phyloP scores from a whole-genome alignment of 1,139 yeast species.

The Sugiyamaella grinbergsii region DNA sequence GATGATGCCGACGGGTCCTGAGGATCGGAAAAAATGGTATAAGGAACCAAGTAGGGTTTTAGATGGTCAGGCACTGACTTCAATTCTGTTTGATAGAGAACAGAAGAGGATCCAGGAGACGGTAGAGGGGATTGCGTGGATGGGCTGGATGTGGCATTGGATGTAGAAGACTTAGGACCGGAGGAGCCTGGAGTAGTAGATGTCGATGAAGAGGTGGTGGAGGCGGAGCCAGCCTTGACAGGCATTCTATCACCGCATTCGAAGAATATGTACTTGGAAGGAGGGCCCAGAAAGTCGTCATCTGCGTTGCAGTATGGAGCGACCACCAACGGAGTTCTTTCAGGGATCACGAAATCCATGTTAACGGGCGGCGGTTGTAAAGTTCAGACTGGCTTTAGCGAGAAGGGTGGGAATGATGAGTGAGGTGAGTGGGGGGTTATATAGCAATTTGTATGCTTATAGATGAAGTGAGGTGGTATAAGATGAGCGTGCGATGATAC shows the following conservation, averaged over 20 bases:
- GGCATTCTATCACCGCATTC: conserved; percentile 19
- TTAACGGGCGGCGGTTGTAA: no score
- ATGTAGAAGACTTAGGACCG: not conserved
- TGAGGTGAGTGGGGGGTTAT: no score
- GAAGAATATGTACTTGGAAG: conserved; percentile 13
- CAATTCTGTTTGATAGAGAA: conserved; percentile 17
- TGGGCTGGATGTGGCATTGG: not conserved
- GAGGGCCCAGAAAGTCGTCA: not conserved
- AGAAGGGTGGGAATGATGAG: no score
- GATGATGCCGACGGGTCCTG: not conserved
- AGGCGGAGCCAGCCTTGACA: not conserved
- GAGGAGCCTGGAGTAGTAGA: not conserved
- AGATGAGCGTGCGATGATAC: no score
- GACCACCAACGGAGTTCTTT: conserved; percentile 19
- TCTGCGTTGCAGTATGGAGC: conserved; percentile 11
- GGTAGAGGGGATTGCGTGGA: conserved; percentile 10
- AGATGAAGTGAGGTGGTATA: no score
- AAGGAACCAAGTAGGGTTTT: conserved; percentile 17
- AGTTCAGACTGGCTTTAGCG: no score
- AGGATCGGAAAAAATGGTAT: conserved; percentile 5
- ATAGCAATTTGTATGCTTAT: no score
- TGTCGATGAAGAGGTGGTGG: not conserved
- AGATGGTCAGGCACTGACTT: conserved; percentile 17
- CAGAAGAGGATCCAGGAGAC: conserved; percentile 17
- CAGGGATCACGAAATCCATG: conserved; percentile 1